Conservation (phyloP, 2,329 filamentous ascomycete species). For the Microdochium bolleyi region DNA sequence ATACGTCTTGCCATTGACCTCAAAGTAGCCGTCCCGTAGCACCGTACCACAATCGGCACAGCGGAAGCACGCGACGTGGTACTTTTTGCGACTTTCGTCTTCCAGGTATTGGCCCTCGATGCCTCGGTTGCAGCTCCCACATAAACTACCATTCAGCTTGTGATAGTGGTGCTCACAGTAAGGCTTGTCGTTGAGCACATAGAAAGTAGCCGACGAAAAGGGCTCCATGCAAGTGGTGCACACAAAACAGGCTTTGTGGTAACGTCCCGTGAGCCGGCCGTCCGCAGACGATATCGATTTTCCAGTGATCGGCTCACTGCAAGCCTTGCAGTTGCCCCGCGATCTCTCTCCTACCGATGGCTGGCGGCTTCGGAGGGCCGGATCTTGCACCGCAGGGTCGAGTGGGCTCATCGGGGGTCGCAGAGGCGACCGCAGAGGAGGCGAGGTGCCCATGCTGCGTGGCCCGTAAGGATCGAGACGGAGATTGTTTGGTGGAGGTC, state of each 20-base stretch:
- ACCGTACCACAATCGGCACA: conserved; percentile 71
- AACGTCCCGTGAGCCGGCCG: conserved; percentile 82
- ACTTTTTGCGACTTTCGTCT: conserved; percentile 69
- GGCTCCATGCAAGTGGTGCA: conserved; percentile 76
- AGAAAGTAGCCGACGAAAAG: conserved; percentile 85
- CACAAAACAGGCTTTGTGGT: conserved; percentile 92
- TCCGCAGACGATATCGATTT: conserved; percentile 94
- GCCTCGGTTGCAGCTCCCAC: conserved; percentile 68
- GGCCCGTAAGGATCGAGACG: neutral
- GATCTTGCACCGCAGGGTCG: neutral
- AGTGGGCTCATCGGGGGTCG: neutral
- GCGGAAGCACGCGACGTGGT: conserved; percentile 79
- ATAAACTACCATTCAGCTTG: conserved; percentile 79
- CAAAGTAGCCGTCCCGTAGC: conserved; percentile 81
- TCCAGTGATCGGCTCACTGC: conserved; percentile 67
- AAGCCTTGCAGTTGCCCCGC: conserved; percentile 78
- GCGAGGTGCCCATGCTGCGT: neutral
- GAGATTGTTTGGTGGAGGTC: neutral
- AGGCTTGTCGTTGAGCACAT: conserved; percentile 78
- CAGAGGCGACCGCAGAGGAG: neutral
- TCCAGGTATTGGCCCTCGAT: conserved; percentile 94
- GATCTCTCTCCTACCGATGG: conserved; percentile 29
- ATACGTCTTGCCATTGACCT: conserved; percentile 70
- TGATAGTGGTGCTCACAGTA: conserved; percentile 94
- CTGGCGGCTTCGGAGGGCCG: conserved; percentile 23